Base-by-base conservation (phyloP, 805 yeast species). In the Metschnikowia drakensbergensis region DNA sequence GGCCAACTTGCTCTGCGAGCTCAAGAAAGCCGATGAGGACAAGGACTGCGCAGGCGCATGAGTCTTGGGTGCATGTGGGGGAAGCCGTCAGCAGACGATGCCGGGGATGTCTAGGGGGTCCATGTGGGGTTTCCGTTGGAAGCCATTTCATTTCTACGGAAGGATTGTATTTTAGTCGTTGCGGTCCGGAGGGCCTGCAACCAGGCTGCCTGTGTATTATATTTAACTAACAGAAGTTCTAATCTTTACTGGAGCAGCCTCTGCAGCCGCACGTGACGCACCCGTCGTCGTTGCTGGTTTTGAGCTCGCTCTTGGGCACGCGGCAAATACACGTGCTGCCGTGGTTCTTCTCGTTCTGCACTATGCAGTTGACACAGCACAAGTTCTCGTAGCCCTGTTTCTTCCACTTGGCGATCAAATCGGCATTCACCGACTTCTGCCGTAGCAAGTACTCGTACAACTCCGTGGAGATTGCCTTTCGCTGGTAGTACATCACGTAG, bases 251-350 rank as follows among this genome's bases (percentile, higher is more conserved):
- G 2, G 92, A 80, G 62, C 96, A 88, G 5, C 96, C 96, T 51
- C 76, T 70, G 58, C 96, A 88, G 0, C 96, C 96, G 71, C 96
- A 88, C 29, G 83, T 86, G 5, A 84, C 75, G 63, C 95, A 88
- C 54, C 83, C 65, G 4, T 66, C 65, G 33, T 52, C 48, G 43
- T 59, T 50, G 27, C 64, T 59, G 28, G 57, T 62, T 30, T 58
- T 69, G 66, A 82, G 61, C 3, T 74, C 79, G 1, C 76, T 76
- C 54, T 81, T 75, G 1, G 96, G 96, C 2, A 90, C 96, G 47
- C 97, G 69, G 61, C 97, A 90, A 22, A 90, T 80, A 65, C 97
- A 90, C 0, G 89, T 79, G 5, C 81, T 76, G 37, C 57, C 58
- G 57, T 83, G 86, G 56, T 79, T 79, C 39, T 76, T 82, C 52